Conservation (phyloP, 306 rosid genomes). For the Luffa aegyptiaca region DNA sequence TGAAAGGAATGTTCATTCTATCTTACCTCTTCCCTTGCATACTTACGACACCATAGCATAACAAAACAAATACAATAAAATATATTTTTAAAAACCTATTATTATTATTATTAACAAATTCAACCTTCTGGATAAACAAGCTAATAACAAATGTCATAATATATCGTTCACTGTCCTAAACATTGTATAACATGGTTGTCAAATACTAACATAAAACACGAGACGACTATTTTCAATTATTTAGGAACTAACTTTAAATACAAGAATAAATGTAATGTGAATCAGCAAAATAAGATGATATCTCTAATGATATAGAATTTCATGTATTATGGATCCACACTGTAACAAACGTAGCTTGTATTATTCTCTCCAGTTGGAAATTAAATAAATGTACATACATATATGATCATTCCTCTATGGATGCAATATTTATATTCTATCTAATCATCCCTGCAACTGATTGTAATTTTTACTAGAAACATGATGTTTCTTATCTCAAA, state of each 20-base stretch:
- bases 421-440: neutral
- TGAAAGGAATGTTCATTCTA: neutral
- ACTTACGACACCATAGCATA: neutral
- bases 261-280: neutral
- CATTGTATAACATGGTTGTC: neutral
- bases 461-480: neutral
- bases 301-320: neutral
- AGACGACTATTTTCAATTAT: neutral
- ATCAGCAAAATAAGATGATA: neutral
- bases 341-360: neutral
- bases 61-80: neutral
- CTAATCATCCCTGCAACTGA: neutral
- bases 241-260: neutral
- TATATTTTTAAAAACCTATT: neutral
- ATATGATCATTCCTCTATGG: neutral
- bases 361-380: neutral
- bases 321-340: neutral
- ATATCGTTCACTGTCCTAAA: neutral
- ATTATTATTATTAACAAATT: neutral
- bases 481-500: neutral
- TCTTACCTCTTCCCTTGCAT: neutral
- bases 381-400: neutral
- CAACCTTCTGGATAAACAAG: neutral
- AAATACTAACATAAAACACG: neutral
- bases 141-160: neutral